phyloP scores from a whole-genome alignment of 306 rosid genomes.

The Rosa lucieae region DNA sequence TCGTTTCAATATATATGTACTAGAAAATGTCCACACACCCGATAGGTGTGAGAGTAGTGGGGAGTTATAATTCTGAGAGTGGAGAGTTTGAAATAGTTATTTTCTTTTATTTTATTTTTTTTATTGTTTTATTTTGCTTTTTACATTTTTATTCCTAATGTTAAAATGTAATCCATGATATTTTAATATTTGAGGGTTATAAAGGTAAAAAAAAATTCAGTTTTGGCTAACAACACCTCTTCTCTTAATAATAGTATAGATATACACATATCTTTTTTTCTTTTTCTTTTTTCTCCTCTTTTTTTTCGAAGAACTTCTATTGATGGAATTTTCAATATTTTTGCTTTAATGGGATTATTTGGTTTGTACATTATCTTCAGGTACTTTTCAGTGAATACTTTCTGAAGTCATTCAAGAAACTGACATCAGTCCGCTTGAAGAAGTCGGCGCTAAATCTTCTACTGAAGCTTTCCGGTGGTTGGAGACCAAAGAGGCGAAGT shows the following conservation, averaged over 20 bases:
- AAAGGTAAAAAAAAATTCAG: too few species aligned
- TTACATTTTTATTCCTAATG: too few species aligned
- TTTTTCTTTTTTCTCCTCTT: background rate
- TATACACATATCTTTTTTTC: background rate
- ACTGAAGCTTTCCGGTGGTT: slow-evolving; percentile 60
- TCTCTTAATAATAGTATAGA: too few species aligned
- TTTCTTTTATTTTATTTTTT: too few species aligned
- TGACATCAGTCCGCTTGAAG: slow-evolving; percentile 33
- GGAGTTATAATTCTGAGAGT: too few species aligned
- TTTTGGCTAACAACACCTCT: too few species aligned
- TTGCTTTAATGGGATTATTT: background rate
- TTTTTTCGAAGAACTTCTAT: background rate
- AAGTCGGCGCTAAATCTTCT: slow-evolving; percentile 49
- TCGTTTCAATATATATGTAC: background rate
- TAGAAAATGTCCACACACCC: too few species aligned
- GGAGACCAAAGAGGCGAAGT: slow-evolving; percentile 62
- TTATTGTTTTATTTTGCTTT: too few species aligned
- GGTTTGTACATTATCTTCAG: slow-evolving; percentile 26
- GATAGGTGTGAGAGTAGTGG: too few species aligned
- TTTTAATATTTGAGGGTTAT: too few species aligned
- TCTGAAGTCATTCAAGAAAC: slow-evolving; percentile 60
- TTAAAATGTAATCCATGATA: too few species aligned
- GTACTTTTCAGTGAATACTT: slow-evolving; percentile 69
- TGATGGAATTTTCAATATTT: background rate
- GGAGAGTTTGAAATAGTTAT: too few species aligned